Conservation (phyloP, 768 basidiomycete genomes). For the Rhodotorula diobovata region DNA sequence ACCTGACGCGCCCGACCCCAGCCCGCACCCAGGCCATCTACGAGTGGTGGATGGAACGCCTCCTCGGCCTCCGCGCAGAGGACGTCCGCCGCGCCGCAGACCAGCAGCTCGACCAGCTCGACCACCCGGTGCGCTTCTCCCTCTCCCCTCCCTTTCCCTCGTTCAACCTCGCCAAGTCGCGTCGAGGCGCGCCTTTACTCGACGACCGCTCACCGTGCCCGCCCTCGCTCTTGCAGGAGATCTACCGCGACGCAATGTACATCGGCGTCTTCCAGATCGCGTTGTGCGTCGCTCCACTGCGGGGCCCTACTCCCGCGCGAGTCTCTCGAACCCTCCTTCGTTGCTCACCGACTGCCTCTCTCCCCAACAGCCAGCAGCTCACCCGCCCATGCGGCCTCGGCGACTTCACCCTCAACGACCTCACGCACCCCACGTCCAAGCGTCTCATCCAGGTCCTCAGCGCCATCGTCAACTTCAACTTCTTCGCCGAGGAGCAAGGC, state of each 20-base stretch:
- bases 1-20: conserved; percentile 36
- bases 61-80: conserved; percentile 33
- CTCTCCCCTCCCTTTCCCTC: neutral
- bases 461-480: conserved; percentile 42
- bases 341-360: too few relatives aligned
- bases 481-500: conserved; percentile 40
- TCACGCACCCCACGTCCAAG: conserved; percentile 34
- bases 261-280: conserved; percentile 37
- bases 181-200: neutral
- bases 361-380: conserved; percentile 40
- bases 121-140: conserved; percentile 19
- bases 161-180: too few relatives aligned
- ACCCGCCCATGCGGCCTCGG: conserved; percentile 31
- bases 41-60: conserved; percentile 37
- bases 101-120: conserved; percentile 38
- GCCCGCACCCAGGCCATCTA: conserved; percentile 35
- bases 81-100: conserved; percentile 38
- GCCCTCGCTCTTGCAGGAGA: conserved; percentile 11
- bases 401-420: conserved; percentile 41
- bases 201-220: neutral
- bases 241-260: conserved; percentile 40
- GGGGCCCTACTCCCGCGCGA: neutral
- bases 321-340: neutral
- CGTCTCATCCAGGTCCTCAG: conserved; percentile 34
- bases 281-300: conserved; percentile 20